phyloP scores from a whole-genome alignment of 2,329 filamentous ascomycete genomes.

The Cucurbitaria berberidis region DNA sequence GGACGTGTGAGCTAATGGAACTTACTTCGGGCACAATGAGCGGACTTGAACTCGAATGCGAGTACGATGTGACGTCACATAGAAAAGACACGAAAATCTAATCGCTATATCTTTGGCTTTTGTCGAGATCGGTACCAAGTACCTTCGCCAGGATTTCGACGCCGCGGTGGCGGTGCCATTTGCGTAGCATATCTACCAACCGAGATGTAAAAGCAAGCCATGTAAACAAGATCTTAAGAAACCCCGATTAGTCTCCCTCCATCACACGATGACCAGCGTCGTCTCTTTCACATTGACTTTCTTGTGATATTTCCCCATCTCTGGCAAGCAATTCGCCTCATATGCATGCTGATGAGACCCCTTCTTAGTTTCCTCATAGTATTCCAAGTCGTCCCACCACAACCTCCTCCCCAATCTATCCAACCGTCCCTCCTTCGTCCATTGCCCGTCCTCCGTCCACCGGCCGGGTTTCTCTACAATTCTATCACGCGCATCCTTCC shows the following conservation, averaged over 20 bases:
- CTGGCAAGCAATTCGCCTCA: constrained; percentile 6
- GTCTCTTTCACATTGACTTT: constrained; percentile 13
- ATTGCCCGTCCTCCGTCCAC: constrained; percentile 1
- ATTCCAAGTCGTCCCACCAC: constrained; percentile 14
- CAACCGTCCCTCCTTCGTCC: neutral
- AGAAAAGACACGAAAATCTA: no score
- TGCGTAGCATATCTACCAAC: no score
- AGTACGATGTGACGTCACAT: no score
- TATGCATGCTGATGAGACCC: constrained; percentile 16
- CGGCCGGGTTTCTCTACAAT: constrained; percentile 9
- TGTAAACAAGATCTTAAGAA: neutral
- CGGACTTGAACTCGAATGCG: no score
- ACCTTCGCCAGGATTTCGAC: no score
- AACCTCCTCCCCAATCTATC: constrained; percentile 4
- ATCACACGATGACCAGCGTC: constrained; percentile 15
- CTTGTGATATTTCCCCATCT: constrained; percentile 13
- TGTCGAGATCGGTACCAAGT: no score
- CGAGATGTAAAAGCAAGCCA: neutral
- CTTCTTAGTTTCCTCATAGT: constrained; percentile 4
- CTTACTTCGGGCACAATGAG: no score
- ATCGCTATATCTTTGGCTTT: no score
- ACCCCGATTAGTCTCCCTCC: neutral
- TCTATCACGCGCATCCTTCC: constrained; percentile 7
- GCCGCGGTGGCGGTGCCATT: no score
- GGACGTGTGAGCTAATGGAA: no score